Evolutionary conservation across 805 yeast species (phyloP), one percentile per base, ranked within the genome.

Genomic region (Teunomyces cretensis): DNA sequence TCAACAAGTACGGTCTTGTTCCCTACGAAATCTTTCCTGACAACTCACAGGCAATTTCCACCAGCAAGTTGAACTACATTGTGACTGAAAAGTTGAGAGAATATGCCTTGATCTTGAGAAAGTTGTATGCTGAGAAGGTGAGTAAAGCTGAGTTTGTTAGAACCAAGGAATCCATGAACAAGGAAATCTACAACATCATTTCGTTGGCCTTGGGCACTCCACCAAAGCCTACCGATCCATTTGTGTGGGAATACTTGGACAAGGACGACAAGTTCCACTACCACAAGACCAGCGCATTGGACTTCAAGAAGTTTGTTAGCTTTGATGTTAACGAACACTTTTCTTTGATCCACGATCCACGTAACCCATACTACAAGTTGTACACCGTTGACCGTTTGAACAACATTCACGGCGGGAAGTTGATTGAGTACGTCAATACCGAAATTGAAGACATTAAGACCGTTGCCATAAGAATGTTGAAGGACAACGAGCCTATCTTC

Each of bases 1-100:
- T 88, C 41, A 80, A 81, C 50, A 89, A 88, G 65, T 89, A 88
- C 56, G 96, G 96, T 22, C 60, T 86, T 43, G 86, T 88, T 42
- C 96, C 96, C 28, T 74, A 83, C 58, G 79, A 77, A 52, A 62
- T 80, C n/a, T 89, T 77, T 66, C 91, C 92, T 9, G 96, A 88
- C 63, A 73, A 80, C 45, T 74, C 75, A 12, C 79, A 78, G 42
- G 72, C 80, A 19, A 79, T 80, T 35, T 71, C 85, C n/a, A 77
- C 87, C 2, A 48, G 66, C 33, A 62, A 61, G 26, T 70, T 87
- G 74, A 86, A 87, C 66, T 71, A 75, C 54, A 59, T 86, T 43
- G 65, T 89, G 51, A 79, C 83, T 46, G 78, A 85, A 41, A 83
- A 86, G 60, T 72, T 89, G 60, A 76, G 95, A 55, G 94, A 88